phyloP scores from a whole-genome alignment of 1,284 basidiomycete species.

The Cutaneotrichosporon sp. region DNA sequence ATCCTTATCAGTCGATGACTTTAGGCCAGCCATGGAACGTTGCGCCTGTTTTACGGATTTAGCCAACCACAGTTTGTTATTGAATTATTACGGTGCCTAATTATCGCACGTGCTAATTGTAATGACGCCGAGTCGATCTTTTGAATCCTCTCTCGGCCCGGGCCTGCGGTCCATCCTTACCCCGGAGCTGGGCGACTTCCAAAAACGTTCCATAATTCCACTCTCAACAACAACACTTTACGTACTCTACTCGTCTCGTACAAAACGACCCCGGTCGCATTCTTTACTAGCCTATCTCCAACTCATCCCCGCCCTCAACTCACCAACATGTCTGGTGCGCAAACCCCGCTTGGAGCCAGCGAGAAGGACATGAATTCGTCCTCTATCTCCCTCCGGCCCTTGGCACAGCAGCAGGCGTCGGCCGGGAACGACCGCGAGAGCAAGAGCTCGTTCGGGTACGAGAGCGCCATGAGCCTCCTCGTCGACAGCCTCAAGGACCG shows the following conservation, averaged over 20 bases:
- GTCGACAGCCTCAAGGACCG: slow-evolving; percentile 65
- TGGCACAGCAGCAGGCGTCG: slow-evolving; percentile 9
- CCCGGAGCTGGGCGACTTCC: neutral
- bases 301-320: neutral
- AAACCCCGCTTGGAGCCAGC: slow-evolving; percentile 15
- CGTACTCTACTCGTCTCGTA: neutral
- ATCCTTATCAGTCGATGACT: neutral
- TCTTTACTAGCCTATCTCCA: neutral
- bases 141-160: no score
- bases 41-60: neutral
- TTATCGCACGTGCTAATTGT: slow-evolving; percentile 1
- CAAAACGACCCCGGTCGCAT: neutral
- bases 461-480: slow-evolving; percentile 55
- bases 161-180: neutral
- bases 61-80: neutral
- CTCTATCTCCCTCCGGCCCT: slow-evolving; percentile 20
- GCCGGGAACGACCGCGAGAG: slow-evolving; percentile 25
- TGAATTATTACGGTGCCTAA: neutral
- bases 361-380: slow-evolving; percentile 18
- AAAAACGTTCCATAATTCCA: neutral
- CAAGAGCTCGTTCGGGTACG: slow-evolving; percentile 46
- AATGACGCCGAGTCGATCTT: slow-evolving; percentile 1
- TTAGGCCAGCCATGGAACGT: neutral
- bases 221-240: neutral
- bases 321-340: slow-evolving; percentile 22